These are phyloP conservation scores for Buxus sempervirens DNA, from an alignment of 164 flowering plant species.

Conservation along the genomic window DNA sequence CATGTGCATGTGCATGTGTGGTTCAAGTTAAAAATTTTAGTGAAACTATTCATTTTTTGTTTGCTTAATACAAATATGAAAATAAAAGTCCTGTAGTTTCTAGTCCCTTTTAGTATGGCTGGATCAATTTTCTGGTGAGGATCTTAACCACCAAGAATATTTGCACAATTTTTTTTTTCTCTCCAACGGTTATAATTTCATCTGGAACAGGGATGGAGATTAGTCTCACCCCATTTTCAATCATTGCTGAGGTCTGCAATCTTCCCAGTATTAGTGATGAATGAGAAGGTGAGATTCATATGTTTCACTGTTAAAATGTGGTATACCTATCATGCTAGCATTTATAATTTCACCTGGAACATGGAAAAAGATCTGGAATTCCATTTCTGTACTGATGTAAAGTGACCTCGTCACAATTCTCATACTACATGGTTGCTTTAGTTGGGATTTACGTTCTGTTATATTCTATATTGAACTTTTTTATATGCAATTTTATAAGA, in stretches of 20 bases:
- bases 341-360: background rate
- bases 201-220: slow-evolving; percentile 70
- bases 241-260: slow-evolving; percentile 60
- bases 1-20: background rate
- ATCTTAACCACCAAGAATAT: background rate
- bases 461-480: background rate
- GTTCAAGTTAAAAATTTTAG: background rate
- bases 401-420: background rate
- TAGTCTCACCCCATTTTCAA: slow-evolving; percentile 72
- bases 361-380: background rate
- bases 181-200: slow-evolving; percentile 7
- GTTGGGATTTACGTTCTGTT: too few relatives aligned
- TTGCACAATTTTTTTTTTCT: slow-evolving; percentile 6
- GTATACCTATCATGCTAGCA: background rate
- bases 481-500: background rate
- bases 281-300: slow-evolving; percentile 59
- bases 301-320: background rate
- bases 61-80: background rate
- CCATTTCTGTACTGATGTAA: background rate
- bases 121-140: background rate
- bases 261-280: slow-evolving; percentile 65
- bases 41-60: background rate
- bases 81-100: background rate
- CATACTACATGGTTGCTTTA: background rate
- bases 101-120: background rate